phyloP scores from a whole-genome alignment of 768 basidiomycete genomes.

The Tubosaeta sp. region DNA sequence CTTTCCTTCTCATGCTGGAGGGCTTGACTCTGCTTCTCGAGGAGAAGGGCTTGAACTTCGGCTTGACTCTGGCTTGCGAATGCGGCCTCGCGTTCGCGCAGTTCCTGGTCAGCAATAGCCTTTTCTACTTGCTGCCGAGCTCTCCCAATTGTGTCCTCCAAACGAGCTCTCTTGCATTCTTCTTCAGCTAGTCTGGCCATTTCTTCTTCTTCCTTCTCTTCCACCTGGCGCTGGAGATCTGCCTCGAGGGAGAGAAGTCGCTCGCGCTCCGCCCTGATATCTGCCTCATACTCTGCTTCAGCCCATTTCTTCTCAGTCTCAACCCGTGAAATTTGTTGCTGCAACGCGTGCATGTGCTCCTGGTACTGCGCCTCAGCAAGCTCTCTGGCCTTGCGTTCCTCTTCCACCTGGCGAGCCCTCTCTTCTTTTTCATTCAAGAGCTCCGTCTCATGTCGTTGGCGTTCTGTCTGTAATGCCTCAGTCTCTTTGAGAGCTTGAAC shows the following conservation, averaged over 20 bases:
- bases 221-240: conserved; percentile 25
- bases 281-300: conserved; percentile 22
- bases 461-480: conserved; percentile 25
- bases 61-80: conserved; percentile 22
- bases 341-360: conserved; percentile 26
- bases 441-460: conserved; percentile 25
- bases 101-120: conserved; percentile 22
- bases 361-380: conserved; percentile 27
- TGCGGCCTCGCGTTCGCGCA: conserved; percentile 22
- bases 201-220: conserved; percentile 25
- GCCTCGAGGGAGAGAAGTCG: conserved; percentile 26
- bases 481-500: conserved; percentile 22
- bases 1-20: conserved; percentile 24
- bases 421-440: conserved; percentile 21
- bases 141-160: conserved; percentile 27
- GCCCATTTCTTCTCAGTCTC: conserved; percentile 21
- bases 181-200: conserved; percentile 16
- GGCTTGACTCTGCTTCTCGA: conserved; percentile 21
- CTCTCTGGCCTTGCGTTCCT: conserved; percentile 26
- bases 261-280: conserved; percentile 25
- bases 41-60: conserved; percentile 19
- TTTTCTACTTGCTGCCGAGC: conserved; percentile 23
- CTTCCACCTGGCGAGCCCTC: conserved; percentile 26
- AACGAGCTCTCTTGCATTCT: conserved; percentile 23
- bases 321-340: conserved; percentile 23